These are phyloP conservation scores for Sclerospora graminicola DNA, from an alignment of 352 stramenopile species.

Conservation along the genomic window DNA sequence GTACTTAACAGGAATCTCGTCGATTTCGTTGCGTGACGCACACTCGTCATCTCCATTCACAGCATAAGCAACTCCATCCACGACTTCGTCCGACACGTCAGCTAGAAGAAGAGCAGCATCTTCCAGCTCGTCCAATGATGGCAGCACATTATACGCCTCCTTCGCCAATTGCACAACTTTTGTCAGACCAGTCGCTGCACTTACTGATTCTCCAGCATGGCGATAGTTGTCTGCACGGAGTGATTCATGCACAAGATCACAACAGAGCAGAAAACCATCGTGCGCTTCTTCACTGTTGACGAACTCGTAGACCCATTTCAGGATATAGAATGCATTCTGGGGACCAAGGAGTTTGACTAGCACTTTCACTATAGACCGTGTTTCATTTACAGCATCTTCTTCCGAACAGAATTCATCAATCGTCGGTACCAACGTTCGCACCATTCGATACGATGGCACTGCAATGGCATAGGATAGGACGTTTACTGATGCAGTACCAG, in stretches of 20 bases:
- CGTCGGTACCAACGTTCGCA: conserved; percentile 34
- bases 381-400: conserved; percentile 41
- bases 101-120: conserved; percentile 43
- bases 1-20: conserved; percentile 25
- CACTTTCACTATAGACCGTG: conserved; percentile 34
- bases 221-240: conserved; percentile 58
- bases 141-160: conserved; percentile 41
- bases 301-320: conserved; percentile 62
- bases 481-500: conserved; percentile 43
- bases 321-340: conserved; percentile 63
- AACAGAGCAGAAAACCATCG: conserved; percentile 54
- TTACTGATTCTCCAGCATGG: conserved; percentile 27
- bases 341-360: conserved; percentile 49
- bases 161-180: conserved; percentile 35
- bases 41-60: conserved; percentile 5
- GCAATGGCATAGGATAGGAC: conserved; percentile 58
- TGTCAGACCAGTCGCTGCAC: conserved; percentile 29
- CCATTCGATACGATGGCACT: conserved; percentile 56
- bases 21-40: conserved; percentile 6
- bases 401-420: conserved; percentile 36
- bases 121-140: conserved; percentile 51
- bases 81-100: conserved; percentile 52
- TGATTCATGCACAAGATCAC: conserved; percentile 50
- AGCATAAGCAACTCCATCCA: conserved; percentile 19
- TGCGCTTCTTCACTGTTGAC: conserved; percentile 67